Percentiles rank a stretch among this genome's conserved stretches.
Evolutionary conservation across 371 early-diverging fungal genomes (phyloP).

Genomic region (Rhizopus sp.): DNA sequence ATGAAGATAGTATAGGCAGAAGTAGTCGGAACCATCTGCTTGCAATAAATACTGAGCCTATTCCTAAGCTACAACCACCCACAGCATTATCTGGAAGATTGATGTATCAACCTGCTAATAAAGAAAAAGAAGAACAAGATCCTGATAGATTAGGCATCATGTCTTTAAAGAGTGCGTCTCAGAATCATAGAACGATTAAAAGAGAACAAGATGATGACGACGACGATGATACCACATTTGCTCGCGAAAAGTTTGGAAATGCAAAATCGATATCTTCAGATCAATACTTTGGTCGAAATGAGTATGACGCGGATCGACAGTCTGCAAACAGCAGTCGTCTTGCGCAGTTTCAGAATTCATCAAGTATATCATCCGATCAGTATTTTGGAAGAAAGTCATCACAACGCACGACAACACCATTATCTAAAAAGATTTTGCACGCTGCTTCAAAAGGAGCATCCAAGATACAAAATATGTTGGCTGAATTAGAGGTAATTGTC

Average conservation of each 20-base stretch:
- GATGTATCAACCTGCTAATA: slow-evolving; percentile 7
- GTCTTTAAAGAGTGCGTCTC: not conserved
- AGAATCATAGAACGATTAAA: not conserved
- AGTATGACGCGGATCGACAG: slow-evolving; percentile 53
- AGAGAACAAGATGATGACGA: slow-evolving; percentile 7
- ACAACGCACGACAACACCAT: slow-evolving; percentile 3
- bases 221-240: slow-evolving; percentile 30
- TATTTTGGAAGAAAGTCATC: slow-evolving; percentile 64
- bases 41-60: not conserved
- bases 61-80: slow-evolving; percentile 21
- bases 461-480: slow-evolving; percentile 33
- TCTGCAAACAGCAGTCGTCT: slow-evolving; percentile 61
- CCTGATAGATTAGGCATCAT: slow-evolving; percentile 17
- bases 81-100: slow-evolving; percentile 5
- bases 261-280: slow-evolving; percentile 87
- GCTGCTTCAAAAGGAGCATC: slow-evolving; percentile 40
- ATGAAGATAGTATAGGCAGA: slow-evolving; percentile 16
- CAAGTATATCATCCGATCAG: slow-evolving; percentile 75
- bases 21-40: slow-evolving; percentile 4
- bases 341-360: slow-evolving; percentile 71
- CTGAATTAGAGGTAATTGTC: slow-evolving; percentile 17
- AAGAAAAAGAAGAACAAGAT: not conserved
- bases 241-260: slow-evolving; percentile 68
- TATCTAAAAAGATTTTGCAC: slow-evolving; percentile 32
- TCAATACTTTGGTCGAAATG: slow-evolving; percentile 84